Evolutionary conservation across 805 yeast genomes (phyloP).

Genomic region (Candida alai): DNA sequence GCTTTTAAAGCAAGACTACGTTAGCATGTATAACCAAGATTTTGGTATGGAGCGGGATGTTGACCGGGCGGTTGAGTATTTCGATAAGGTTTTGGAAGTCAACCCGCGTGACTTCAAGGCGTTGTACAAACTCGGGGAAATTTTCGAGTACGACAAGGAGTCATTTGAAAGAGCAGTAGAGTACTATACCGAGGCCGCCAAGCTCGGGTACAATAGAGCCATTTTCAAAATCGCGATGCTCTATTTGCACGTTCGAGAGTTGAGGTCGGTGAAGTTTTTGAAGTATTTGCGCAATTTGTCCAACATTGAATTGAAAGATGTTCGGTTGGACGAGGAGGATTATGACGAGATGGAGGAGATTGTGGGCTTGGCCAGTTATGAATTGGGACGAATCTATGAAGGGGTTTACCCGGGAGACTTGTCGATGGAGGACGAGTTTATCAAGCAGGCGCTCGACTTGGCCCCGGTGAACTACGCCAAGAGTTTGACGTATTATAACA

Average conservation of each 20-base stretch:
- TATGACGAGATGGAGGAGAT: slow-evolving; percentile 37
- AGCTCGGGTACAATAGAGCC: slow-evolving; percentile 42
- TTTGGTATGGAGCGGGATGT: slow-evolving; percentile 30
- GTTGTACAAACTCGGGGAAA: slow-evolving; percentile 36
- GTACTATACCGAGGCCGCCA: slow-evolving; percentile 35
- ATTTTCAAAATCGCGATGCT: slow-evolving; percentile 38
- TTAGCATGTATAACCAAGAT: slow-evolving; percentile 28
- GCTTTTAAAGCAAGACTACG: slow-evolving; percentile 33
- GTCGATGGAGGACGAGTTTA: slow-evolving; percentile 32
- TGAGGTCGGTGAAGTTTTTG: slow-evolving; percentile 33
- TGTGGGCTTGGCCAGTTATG: slow-evolving; percentile 38
- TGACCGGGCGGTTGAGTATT: slow-evolving; percentile 26
- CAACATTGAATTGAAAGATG: slow-evolving; percentile 30
- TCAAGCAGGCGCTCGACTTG: slow-evolving; percentile 27
- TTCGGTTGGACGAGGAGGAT: slow-evolving; percentile 36
- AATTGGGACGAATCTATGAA: slow-evolving; percentile 41
- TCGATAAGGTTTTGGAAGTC: slow-evolving; percentile 28
- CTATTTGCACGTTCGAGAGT: slow-evolving; percentile 30
- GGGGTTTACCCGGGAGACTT: slow-evolving; percentile 44
- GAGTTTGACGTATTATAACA: slow-evolving; percentile 38
- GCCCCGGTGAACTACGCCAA: slow-evolving; percentile 43
- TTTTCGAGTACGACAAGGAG: slow-evolving; percentile 30
- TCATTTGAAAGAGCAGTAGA: slow-evolving; percentile 30
- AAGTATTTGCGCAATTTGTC: slow-evolving; percentile 34
- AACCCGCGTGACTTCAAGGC: slow-evolving; percentile 31